Percentiles rank a stretch among this genome's conserved stretches.
These are phyloP conservation scores for Aspergillus sp. DNA, from an alignment of 2,329 filamentous ascomycete genomes.

Conservation along the genomic window DNA sequence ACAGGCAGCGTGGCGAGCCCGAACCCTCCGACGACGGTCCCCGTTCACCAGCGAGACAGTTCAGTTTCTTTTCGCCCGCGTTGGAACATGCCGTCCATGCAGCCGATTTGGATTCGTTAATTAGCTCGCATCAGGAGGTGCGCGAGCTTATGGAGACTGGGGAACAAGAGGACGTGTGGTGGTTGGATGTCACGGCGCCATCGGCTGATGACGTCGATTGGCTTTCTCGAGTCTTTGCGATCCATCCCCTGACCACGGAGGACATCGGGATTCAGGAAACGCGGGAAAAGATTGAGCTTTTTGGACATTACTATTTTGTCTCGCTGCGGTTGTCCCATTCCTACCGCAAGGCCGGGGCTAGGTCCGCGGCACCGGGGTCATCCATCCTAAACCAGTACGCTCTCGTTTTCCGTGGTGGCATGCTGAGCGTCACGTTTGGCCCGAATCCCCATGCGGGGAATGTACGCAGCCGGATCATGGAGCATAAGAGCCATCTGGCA, in stretches of 20 bases:
- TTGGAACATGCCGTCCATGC: slow-evolving; percentile 84
- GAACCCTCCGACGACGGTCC: neutral
- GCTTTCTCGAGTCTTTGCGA: slow-evolving; percentile 85
- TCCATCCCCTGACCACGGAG: slow-evolving; percentile 87
- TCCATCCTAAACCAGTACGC: slow-evolving; percentile 91
- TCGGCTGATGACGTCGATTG: slow-evolving; percentile 78
- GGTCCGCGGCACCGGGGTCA: slow-evolving; percentile 50
- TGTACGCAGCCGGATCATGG: slow-evolving; percentile 81
- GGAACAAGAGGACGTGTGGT: slow-evolving; percentile 73
- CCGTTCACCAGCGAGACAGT: slow-evolving; percentile 62
- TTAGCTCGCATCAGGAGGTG: slow-evolving; percentile 76
- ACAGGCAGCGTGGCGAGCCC: neutral
- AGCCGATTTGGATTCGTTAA: slow-evolving; percentile 69
- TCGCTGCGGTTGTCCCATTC: slow-evolving; percentile 85
- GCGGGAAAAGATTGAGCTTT: slow-evolving; percentile 95
- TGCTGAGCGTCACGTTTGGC: slow-evolving; percentile 82
- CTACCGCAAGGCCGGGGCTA: slow-evolving; percentile 61
- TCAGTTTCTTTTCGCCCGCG: slow-evolving; percentile 88
- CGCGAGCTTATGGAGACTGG: slow-evolving; percentile 47
- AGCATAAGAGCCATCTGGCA: slow-evolving; percentile 82
- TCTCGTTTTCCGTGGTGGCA: slow-evolving; percentile 85
- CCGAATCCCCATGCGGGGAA: slow-evolving; percentile 74
- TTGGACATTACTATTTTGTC: slow-evolving; percentile 91
- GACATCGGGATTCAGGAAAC: slow-evolving; percentile 89
- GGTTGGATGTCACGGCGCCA: slow-evolving; percentile 84